phyloP scores from a whole-genome alignment of 345 rosid species.

The Citrus glauca region DNA sequence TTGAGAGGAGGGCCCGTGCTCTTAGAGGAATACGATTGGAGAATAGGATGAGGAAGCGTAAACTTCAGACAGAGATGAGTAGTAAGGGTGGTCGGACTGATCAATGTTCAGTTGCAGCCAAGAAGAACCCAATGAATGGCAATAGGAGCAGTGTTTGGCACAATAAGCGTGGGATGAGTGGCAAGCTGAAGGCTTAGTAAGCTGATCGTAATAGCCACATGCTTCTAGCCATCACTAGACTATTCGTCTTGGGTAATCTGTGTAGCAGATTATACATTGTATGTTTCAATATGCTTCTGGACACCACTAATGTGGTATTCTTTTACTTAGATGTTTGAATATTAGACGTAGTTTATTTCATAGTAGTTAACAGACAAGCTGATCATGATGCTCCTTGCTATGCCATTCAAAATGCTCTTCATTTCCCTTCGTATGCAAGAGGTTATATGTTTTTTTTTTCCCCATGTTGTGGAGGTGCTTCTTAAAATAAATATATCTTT shows the following conservation, averaged over 20 bases:
- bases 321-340: background rate
- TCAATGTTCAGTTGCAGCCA: constrained; percentile 77
- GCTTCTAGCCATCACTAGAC: background rate
- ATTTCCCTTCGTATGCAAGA: background rate
- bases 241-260: background rate
- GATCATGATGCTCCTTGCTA: background rate
- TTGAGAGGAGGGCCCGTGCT: constrained; percentile 56
- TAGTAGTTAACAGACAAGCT: background rate
- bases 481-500: background rate
- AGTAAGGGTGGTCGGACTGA: constrained; percentile 46
- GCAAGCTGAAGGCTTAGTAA: constrained; percentile 65
- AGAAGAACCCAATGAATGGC: constrained; percentile 58
- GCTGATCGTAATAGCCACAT: background rate
- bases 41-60: constrained; percentile 76
- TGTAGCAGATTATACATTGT: constrained; percentile 1
- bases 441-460: background rate
- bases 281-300: constrained; percentile 2
- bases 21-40: constrained; percentile 67
- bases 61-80: constrained; percentile 64
- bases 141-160: constrained; percentile 56
- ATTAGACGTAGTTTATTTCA: background rate
- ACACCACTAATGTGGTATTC: background rate
- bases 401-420: background rate
- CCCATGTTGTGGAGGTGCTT: background rate
- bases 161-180: constrained; percentile 53